phyloP scores from a whole-genome alignment of 768 basidiomycete species.

The Pulveroboletus frians region DNA sequence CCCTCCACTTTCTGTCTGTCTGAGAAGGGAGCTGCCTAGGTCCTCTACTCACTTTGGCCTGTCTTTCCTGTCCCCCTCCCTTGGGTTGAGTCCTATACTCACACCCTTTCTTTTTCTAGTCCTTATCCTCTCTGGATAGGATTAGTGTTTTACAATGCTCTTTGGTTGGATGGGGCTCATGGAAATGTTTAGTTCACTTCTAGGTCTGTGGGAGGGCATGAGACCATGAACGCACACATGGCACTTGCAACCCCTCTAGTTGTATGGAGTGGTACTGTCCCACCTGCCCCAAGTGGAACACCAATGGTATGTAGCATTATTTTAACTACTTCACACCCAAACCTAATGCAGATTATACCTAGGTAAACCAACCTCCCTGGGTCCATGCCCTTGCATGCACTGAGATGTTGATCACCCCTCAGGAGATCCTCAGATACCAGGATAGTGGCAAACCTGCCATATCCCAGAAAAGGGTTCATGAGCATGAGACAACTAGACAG shows the following conservation, averaged over 20 bases:
- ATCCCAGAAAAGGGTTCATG: neutral
- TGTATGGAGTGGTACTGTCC: neutral
- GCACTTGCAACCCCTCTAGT: neutral
- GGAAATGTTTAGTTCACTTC: neutral
- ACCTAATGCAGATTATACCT: neutral
- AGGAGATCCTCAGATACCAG: neutral
- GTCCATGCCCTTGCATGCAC: neutral
- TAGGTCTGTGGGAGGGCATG: neutral
- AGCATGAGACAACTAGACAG: neutral
- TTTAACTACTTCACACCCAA: neutral
- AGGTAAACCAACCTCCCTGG: neutral
- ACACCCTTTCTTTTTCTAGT: no score
- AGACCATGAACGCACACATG: neutral
- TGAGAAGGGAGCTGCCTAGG: no score
- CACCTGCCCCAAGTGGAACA: neutral
- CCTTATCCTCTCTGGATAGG: no score
- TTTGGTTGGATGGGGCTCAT: neutral
- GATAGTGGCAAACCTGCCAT: neutral
- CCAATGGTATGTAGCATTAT: neutral
- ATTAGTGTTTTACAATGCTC: no score
- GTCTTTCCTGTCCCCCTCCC: no score
- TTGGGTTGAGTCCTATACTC: no score
- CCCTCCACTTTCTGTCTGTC: no score
- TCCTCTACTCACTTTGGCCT: no score
- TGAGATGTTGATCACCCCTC: neutral